phyloP scores from a whole-genome alignment of 768 basidiomycete species.

The Termitomyces sp. region DNA sequence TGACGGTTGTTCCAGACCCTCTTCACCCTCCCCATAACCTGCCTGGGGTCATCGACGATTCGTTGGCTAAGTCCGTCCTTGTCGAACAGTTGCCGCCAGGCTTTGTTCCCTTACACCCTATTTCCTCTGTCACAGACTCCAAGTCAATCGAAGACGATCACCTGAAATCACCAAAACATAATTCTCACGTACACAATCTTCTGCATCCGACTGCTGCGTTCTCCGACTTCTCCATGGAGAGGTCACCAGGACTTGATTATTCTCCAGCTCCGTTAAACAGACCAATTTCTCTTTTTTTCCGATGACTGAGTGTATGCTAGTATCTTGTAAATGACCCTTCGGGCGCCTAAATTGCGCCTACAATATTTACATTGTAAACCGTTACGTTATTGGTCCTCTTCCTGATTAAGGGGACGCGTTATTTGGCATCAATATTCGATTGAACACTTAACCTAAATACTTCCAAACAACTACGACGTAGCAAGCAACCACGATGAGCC shows the following conservation, averaged over 20 bases:
- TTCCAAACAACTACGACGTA: background rate
- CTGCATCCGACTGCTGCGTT: background rate
- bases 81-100: constrained; percentile 31
- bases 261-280: constrained; percentile 8
- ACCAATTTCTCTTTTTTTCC: constrained; percentile 10
- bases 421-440: background rate
- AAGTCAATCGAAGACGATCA: constrained; percentile 1
- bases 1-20: constrained; percentile 11
- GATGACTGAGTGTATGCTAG: background rate
- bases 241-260: background rate
- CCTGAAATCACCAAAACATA: background rate
- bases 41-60: background rate
- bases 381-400: no score
- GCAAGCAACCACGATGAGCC: background rate
- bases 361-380: no score
- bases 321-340: no score
- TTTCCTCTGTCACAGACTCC: constrained; percentile 11
- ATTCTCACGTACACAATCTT: background rate
- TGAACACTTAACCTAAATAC: background rate
- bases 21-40: background rate
- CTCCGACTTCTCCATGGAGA: background rate
- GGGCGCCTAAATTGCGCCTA: no score
- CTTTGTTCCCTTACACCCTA: constrained; percentile 35
- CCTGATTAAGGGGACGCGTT: constrained; percentile 2
- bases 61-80: background rate